Conservation (phyloP, 768 basidiomycete genomes). For the Pleurotus ostreatus region DNA sequence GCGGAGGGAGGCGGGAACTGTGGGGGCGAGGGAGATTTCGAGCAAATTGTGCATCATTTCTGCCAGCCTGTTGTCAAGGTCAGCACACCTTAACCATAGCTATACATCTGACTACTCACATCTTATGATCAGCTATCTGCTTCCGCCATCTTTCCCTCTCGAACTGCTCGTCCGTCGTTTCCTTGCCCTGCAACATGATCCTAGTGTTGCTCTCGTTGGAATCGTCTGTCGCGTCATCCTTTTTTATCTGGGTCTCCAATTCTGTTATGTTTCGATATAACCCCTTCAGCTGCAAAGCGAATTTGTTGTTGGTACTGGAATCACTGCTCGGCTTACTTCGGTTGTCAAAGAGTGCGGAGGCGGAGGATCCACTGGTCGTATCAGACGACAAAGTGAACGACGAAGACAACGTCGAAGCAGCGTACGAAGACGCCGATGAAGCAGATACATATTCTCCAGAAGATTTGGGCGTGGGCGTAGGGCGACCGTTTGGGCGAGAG, state of each 20-base stretch:
- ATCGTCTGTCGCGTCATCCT: conserved; percentile 56
- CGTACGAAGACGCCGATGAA: conserved; percentile 72
- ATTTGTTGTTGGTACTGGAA: conserved; percentile 53
- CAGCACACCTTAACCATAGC: conserved; percentile 8
- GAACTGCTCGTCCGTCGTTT: conserved; percentile 45
- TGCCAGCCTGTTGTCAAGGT: conserved; percentile 62
- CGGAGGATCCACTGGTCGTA: conserved; percentile 72
- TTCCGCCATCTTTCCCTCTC: conserved; percentile 78
- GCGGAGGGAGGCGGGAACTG: conserved; percentile 83
- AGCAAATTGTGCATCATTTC: conserved; percentile 90
- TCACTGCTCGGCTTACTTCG: conserved; percentile 39
- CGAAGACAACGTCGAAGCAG: conserved; percentile 63
- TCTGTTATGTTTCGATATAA: conserved; percentile 80
- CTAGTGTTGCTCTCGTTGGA: conserved; percentile 42
- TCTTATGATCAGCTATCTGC: conserved; percentile 76
- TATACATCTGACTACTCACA: conserved; percentile 42
- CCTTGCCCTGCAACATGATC: conserved; percentile 41
- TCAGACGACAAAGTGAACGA: conserved; percentile 67
- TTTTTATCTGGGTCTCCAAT: conserved; percentile 72
- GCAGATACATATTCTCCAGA: conserved; percentile 72
- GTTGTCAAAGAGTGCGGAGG: conserved; percentile 63
- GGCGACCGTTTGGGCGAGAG: conserved; percentile 45
- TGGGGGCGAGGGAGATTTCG: conserved; percentile 78
- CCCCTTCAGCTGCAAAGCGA: conserved; percentile 72
- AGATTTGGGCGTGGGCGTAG: conserved; percentile 51